These are phyloP conservation scores for Salix dunnii DNA, from an alignment of 345 rosid species.

Conservation along the genomic window DNA sequence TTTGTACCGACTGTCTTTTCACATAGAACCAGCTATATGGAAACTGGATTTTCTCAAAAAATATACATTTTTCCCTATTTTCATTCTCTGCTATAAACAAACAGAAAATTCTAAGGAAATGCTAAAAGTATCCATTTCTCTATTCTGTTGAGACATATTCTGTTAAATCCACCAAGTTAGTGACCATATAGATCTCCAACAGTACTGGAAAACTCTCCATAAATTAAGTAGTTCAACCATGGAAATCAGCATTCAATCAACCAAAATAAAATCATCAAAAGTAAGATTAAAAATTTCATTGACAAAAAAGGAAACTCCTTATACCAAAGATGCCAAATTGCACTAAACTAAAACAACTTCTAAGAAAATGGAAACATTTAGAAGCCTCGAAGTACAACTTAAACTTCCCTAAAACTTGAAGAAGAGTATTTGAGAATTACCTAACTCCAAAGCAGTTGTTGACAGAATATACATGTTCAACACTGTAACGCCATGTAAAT, in stretches of 20 bases:
- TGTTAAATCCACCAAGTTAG: not conserved
- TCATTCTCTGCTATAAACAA: not conserved
- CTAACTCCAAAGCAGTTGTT: slow-evolving; percentile 32
- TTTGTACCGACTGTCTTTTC: not conserved
- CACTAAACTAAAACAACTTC: slow-evolving; percentile 12
- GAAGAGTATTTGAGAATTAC: slow-evolving; percentile 31
- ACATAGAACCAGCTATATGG: not conserved
- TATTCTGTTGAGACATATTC: not conserved
- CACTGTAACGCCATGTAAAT: slow-evolving; percentile 23
- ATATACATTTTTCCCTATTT: not conserved
- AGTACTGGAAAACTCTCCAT: not conserved
- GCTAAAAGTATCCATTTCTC: slow-evolving; percentile 1
- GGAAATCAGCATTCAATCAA: not conserved
- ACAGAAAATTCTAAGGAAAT: not conserved
- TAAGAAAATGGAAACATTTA: slow-evolving; percentile 2
- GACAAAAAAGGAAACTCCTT: slow-evolving; percentile 4
- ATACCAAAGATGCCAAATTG: slow-evolving; percentile 16
- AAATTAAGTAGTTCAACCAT: not conserved
- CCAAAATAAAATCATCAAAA: not conserved
- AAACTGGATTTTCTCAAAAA: not conserved
- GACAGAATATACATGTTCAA: slow-evolving; percentile 35
- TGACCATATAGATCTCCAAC: not conserved
- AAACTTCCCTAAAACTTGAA: slow-evolving; percentile 28
- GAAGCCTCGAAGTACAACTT: slow-evolving; percentile 32
- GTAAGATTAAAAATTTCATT: slow-evolving; percentile 8